phyloP scores from a whole-genome alignment of 495 filamentous ascomycete genomes.

The Terfezia claveryi region DNA sequence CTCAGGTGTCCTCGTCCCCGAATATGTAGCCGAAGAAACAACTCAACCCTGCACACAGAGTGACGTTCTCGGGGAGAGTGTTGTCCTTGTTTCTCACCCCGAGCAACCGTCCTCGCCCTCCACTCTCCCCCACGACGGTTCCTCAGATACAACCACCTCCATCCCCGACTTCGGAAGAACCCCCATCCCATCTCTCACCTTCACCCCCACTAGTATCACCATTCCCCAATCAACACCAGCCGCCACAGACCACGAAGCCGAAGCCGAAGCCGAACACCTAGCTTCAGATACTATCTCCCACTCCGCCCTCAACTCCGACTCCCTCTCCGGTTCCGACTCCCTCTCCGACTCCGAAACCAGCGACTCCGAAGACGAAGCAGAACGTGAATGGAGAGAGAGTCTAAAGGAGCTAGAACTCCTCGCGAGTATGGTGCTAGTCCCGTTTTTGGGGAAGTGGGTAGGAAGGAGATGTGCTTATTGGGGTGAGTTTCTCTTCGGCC shows the following conservation, averaged over 20 bases:
- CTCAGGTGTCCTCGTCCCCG: neutral
- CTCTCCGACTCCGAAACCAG: slow-evolving; percentile 3
- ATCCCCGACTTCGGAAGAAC: neutral
- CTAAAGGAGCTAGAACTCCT: slow-evolving; percentile 83
- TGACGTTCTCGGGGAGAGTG: neutral
- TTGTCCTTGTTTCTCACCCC: neutral
- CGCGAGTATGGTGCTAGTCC: slow-evolving; percentile 78
- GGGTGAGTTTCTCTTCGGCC: slow-evolving; percentile 35
- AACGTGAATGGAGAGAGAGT: slow-evolving; percentile 80
- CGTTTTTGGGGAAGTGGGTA: slow-evolving; percentile 80
- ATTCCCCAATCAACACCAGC: neutral
- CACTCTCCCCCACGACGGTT: neutral
- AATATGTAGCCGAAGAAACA: too few relatives aligned
- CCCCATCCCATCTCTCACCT: neutral
- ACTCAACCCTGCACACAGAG: neutral
- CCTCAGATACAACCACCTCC: neutral
- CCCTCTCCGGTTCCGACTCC: neutral
- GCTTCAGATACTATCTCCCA: neutral
- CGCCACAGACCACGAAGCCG: neutral
- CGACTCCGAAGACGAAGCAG: slow-evolving; percentile 36
- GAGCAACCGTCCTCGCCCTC: neutral
- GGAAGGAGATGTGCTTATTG: slow-evolving; percentile 89
- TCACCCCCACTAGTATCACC: neutral
- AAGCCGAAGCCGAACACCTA: too few relatives aligned
- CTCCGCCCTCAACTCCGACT: neutral